These are phyloP conservation scores for Drosera capensis DNA, from an alignment of 148 eudicot genomes.

Conservation along the genomic window DNA sequence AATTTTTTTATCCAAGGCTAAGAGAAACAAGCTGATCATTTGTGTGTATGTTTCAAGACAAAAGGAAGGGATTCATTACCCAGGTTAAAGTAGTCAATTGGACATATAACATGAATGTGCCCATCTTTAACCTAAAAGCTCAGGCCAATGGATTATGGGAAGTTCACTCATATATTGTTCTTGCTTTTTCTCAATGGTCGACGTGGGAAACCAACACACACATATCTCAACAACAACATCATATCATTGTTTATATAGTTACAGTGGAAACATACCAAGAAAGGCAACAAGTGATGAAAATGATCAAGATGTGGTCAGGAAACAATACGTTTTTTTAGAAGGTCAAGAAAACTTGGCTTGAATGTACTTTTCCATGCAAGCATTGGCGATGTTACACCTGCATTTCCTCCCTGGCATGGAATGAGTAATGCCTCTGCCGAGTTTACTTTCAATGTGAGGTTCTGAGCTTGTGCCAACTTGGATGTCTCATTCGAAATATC, in stretches of 20 bases:
- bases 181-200: too few species aligned
- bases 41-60: too few species aligned
- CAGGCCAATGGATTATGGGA: too few species aligned
- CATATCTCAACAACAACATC: too few species aligned
- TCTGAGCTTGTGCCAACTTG: conserved; percentile 14
- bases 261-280: not conserved
- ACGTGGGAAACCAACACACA: too few species aligned
- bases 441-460: conserved; percentile 6
- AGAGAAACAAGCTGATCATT: not conserved
- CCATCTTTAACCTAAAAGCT: too few species aligned
- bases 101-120: too few species aligned
- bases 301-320: conserved; percentile 5
- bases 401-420: conserved; percentile 10
- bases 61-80: not conserved
- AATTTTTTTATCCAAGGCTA: not conserved
- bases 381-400: conserved; percentile 9
- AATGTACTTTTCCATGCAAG: conserved; percentile 11
- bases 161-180: too few species aligned
- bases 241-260: not conserved
- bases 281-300: not conserved
- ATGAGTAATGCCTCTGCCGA: conserved; percentile 7
- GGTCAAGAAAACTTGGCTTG: not conserved
- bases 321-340: conserved; percentile 23
- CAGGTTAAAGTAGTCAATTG: not conserved
- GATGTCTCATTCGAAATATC: conserved; percentile 12